A percentile compares a stretch with the other conserved stretches of the same genome.
Conservation (phyloP, 1,284 basidiomycete species). For the Ustilago hordei region DNA sequence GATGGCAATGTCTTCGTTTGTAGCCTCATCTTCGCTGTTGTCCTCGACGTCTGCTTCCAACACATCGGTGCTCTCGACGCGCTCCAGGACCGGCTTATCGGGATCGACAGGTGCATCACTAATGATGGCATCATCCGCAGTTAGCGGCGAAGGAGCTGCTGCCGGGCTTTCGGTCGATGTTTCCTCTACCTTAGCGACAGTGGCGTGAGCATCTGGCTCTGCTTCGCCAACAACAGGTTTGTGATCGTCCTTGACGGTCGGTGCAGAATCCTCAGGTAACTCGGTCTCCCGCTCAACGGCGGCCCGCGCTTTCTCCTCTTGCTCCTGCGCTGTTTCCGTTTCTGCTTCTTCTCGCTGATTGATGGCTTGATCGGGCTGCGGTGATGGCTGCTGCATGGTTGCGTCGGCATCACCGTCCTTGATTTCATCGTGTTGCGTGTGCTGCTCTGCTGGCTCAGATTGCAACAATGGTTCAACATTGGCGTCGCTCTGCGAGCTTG, state of each 20-base stretch:
- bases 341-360: neutral
- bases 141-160: neutral
- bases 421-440: neutral
- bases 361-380: neutral
- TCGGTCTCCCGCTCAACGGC: neutral
- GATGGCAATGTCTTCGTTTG: neutral
- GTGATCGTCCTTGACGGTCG: neutral
- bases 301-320: neutral
- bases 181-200: neutral
- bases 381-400: neutral
- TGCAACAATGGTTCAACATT: neutral
- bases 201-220: neutral
- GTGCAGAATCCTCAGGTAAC: neutral
- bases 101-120: neutral
- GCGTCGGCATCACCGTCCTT: neutral
- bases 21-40: conserved; percentile 37
- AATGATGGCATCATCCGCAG: neutral
- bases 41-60: conserved; percentile 46
- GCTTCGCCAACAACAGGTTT: neutral
- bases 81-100: conserved; percentile 12
- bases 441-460: neutral
- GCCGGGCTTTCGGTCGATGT: neutral
- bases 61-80: conserved; percentile 38
- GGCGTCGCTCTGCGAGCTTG: neutral
- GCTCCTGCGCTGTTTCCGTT: neutral